A percentile compares a stretch with the other conserved stretches of the same genome.
Evolutionary conservation across 352 stramenopile species (phyloP).

Genomic region (Globisporangium okanoganense): DNA sequence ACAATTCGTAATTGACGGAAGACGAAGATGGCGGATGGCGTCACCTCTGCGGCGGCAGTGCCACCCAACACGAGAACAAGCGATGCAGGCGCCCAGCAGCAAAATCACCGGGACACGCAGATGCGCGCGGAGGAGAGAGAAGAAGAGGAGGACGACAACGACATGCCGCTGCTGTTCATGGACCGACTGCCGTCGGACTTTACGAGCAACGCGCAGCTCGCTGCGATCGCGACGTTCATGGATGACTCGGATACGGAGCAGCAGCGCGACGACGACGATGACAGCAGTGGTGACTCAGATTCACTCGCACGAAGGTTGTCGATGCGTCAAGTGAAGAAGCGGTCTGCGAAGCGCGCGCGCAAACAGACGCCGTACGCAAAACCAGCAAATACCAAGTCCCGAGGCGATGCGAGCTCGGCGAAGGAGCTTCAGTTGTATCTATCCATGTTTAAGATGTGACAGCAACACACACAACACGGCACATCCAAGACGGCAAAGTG

Average conservation of each 20-base stretch:
- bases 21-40: background rate
- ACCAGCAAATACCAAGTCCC: background rate
- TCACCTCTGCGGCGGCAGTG: background rate
- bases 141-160: constrained; percentile 30
- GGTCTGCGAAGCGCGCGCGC: background rate
- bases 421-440: constrained; percentile 61
- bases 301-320: background rate
- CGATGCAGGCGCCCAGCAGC: background rate
- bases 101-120: background rate
- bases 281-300: background rate
- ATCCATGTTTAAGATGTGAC: constrained; percentile 46
- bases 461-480: no score
- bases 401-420: constrained; percentile 16
- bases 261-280: background rate
- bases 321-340: background rate
- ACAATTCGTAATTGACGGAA: background rate
- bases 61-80: background rate
- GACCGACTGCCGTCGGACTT: constrained; percentile 61
- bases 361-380: constrained; percentile 27
- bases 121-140: background rate
- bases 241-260: constrained; percentile 42
- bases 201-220: constrained; percentile 59
- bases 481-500: background rate
- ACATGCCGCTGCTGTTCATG: constrained; percentile 82
- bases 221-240: constrained; percentile 76